These are phyloP conservation scores for Penicillium canescens DNA, from an alignment of 495 filamentous ascomycete species.

Conservation along the genomic window DNA sequence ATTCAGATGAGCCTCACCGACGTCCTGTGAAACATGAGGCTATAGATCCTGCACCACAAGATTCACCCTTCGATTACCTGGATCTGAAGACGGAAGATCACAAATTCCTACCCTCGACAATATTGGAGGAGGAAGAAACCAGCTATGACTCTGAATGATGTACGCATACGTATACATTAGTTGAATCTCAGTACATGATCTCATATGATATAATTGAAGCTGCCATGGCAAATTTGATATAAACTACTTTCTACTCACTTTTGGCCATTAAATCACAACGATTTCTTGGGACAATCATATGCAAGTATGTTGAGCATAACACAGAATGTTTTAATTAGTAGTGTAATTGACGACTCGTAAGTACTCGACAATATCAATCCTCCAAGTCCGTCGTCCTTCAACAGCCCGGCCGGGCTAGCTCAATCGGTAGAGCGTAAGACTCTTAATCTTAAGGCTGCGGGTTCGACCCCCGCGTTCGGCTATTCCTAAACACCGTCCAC, in stretches of 20 bases:
- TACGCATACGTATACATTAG: not conserved
- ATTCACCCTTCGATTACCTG: conserved; percentile 36
- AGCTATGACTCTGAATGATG: conserved; percentile 26
- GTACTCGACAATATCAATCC: too few species aligned
- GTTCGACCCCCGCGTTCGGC: conserved; percentile 60
- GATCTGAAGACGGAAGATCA: conserved; percentile 33
- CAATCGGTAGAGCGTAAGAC: conserved; percentile 61
- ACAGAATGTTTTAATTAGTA: too few species aligned
- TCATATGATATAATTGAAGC: not conserved
- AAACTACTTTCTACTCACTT: too few species aligned
- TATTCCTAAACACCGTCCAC: conserved; percentile 27
- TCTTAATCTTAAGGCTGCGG: conserved; percentile 63
- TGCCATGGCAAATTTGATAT: not conserved
- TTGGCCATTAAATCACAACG: too few species aligned
- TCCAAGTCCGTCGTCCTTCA: not conserved
- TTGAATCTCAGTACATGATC: not conserved
- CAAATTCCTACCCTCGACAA: conserved; percentile 56
- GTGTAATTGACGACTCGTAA: too few species aligned
- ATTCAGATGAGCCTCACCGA: conserved; percentile 11
- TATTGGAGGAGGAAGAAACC: conserved; percentile 64
- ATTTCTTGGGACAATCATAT: too few species aligned
- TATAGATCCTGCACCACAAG: conserved; percentile 5
- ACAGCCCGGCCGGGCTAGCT: conserved; percentile 52
- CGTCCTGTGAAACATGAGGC: conserved; percentile 1
- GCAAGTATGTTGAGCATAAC: too few species aligned